Evolutionary conservation across 2,329 filamentous ascomycete genomes (phyloP), one percentile per base, ranked within the genome.

Genomic region (Hymenoscyphus infarciens): DNA sequence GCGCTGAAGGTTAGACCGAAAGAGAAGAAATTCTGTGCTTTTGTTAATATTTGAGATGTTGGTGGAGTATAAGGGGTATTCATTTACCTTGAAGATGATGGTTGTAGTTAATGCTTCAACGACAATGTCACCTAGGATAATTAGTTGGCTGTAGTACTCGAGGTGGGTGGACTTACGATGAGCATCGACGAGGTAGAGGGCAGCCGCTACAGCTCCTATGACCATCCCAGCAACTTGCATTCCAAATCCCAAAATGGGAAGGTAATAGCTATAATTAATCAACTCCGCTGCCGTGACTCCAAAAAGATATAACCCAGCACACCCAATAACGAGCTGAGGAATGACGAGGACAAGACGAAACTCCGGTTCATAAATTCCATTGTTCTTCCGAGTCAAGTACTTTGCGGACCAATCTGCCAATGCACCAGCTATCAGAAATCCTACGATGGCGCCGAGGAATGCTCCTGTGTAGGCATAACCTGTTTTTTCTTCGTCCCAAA

Each of bases 201-300:
- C 61, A 35, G 58, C 62, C 42, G 91, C 88, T 1, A 97, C 92
- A 1, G 93, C 91, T 0, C 93, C 93, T 72, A 96, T 87, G 0
- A 97, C 92, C 91, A 97, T 97, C 1, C 91, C 92, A 64, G 89
- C 87, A 8, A 97, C 90, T 73, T 95, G 92, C 61, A 95, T 83
- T 0, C 83, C 90, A 69, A 97, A 95, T 75, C 95, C 97, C 55
- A 92, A 82, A 59, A 94, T 85, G 0, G 91, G 89, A 63, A 67
- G 53, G 22, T 87, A 79, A 83, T 89, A 96, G 35, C 86, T 82
- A 73, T 89, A 95, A 64, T 81, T 78, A 57, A 78, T 55, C 78
- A 86, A 82, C 59, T 90, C 81, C 29, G 83, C 80, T 0, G 87
- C 82, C 0, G 90, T 91, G 67, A 90, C 84, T 0, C 90, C 92